Evolutionary conservation across 495 filamentous ascomycete genomes (phyloP), one percentile per base, ranked within the genome.

Genomic region (Daldinia childiae): DNA sequence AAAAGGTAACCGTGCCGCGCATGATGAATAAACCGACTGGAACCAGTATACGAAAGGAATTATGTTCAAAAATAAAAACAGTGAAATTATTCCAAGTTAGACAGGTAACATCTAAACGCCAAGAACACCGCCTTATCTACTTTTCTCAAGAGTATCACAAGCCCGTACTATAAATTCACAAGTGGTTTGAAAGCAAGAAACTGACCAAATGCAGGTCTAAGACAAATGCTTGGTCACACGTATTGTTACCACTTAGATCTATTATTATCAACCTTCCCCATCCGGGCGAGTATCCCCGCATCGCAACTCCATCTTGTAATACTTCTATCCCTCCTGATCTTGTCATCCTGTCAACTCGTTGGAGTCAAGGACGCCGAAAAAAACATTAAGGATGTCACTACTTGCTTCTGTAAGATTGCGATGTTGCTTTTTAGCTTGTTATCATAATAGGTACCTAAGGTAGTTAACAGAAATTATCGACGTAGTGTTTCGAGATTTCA

Each of bases 221-320:
- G 43, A 48, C 43, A 36, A 11, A 7, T 48, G 8, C 43, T 48
- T 21, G 43, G 17, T 24, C 19, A 19, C 19, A 21, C 8, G 19
- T 19, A 24, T 24, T 12, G 17, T 5, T 24, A 48, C 43, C 43
- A 21, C 19, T 21, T 4, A 3, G 1, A 24, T 48, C 43, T 48
- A 21, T 48, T 48, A 48, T 48, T 48, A 48, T 48, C 43, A 24
- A 48, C 43, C 43, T 48, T 48, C 43, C 43, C 9, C 19, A 48
- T 48, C 43, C 43, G 19, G 43, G 8, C 19, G 2, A 9, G 4
- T 24, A 12, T 24, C 43, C 19, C 43, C 43, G 43, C 43, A 48
- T 48, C 19, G 17, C 19, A 24, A 48, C 43, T 48, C 17, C 8
- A 48, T 48, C 43, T 9, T 24, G 19, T 12, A 48, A 48, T 48